Conservation (phyloP, 1,284 basidiomycete species). For the Pascua guehoae region DNA sequence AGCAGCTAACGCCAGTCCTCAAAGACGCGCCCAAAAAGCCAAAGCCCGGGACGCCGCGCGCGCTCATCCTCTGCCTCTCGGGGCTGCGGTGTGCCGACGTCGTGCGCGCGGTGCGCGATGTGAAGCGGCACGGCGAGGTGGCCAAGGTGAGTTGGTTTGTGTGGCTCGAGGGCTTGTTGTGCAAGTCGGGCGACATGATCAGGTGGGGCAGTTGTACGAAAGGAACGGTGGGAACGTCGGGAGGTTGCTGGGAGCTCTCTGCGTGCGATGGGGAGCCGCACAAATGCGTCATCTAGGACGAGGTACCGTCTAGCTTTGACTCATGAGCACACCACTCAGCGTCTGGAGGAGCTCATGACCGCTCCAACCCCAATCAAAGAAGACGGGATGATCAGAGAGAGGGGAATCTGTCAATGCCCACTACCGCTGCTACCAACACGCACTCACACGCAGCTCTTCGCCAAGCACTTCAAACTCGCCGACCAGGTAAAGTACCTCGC, state of each 20-base stretch:
- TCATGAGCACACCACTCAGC: too few relatives aligned
- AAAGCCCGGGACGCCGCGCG: constrained; percentile 30
- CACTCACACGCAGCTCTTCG: constrained; percentile 41
- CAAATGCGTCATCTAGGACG: too few relatives aligned
- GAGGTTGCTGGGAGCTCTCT: too few relatives aligned
- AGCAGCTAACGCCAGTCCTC: constrained; percentile 12
- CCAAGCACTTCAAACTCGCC: constrained; percentile 50
- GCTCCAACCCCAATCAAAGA: too few relatives aligned
- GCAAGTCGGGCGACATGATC: too few relatives aligned
- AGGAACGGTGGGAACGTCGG: not conserved
- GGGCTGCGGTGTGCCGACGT: constrained; percentile 50
- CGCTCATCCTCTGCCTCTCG: constrained; percentile 44
- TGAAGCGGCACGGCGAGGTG: constrained; percentile 45
- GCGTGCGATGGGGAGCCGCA: too few relatives aligned
- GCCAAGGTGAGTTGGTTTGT: constrained; percentile 39
- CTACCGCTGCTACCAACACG: too few relatives aligned
- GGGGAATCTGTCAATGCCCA: too few relatives aligned
- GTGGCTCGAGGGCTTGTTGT: not conserved
- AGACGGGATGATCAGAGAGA: too few relatives aligned
- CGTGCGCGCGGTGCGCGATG: constrained; percentile 41
- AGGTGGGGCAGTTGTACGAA: too few relatives aligned
- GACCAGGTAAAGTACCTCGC: constrained; percentile 49
- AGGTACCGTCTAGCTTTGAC: too few relatives aligned
- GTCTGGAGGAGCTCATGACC: too few relatives aligned
- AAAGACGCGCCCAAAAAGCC: constrained; percentile 27